Percentiles rank a stretch among this genome's conserved stretches.
These are phyloP conservation scores for Chalciporus chontae DNA, from an alignment of 768 basidiomycete genomes.

Conservation along the genomic window DNA sequence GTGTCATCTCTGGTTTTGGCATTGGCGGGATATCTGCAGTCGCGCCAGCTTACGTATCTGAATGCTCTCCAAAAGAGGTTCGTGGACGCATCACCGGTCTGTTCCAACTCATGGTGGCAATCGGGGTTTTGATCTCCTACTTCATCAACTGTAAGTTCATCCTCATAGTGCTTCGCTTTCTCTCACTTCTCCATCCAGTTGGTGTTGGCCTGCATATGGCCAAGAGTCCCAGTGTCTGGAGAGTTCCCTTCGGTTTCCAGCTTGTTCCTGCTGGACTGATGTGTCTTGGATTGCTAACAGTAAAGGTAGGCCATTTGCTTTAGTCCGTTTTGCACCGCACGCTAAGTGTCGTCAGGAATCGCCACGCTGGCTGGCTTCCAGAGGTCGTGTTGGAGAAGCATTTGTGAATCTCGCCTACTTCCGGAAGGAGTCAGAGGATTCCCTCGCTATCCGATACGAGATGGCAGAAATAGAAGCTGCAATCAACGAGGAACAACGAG, in stretches of 20 bases:
- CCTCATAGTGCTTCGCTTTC: not conserved
- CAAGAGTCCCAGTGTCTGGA: conserved; percentile 53
- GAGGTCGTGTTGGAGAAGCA: conserved; percentile 52
- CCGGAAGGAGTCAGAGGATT: conserved; percentile 42
- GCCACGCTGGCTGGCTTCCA: conserved; percentile 71
- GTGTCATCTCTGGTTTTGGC: conserved; percentile 76
- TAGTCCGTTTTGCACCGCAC: not conserved
- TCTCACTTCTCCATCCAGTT: conserved; percentile 34
- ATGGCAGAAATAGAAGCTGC: conserved; percentile 82
- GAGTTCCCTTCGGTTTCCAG: conserved; percentile 72
- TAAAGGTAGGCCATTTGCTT: conserved; percentile 39
- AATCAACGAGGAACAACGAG: conserved; percentile 66
- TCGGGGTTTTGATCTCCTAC: conserved; percentile 83
- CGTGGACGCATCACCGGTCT: conserved; percentile 82
- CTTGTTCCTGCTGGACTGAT: conserved; percentile 73
- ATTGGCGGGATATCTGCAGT: conserved; percentile 84
- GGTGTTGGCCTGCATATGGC: conserved; percentile 56
- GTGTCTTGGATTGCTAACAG: conserved; percentile 61
- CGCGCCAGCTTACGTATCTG: conserved; percentile 82
- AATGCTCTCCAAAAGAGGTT: conserved; percentile 83
- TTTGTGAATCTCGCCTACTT: conserved; percentile 61
- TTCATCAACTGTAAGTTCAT: conserved; percentile 66
- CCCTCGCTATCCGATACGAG: conserved; percentile 51
- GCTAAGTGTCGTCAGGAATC: conserved; percentile 49
- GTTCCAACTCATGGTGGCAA: conserved; percentile 83